phyloP scores from a whole-genome alignment of 2,329 filamentous ascomycete species.

The Chaetomium sp. region DNA sequence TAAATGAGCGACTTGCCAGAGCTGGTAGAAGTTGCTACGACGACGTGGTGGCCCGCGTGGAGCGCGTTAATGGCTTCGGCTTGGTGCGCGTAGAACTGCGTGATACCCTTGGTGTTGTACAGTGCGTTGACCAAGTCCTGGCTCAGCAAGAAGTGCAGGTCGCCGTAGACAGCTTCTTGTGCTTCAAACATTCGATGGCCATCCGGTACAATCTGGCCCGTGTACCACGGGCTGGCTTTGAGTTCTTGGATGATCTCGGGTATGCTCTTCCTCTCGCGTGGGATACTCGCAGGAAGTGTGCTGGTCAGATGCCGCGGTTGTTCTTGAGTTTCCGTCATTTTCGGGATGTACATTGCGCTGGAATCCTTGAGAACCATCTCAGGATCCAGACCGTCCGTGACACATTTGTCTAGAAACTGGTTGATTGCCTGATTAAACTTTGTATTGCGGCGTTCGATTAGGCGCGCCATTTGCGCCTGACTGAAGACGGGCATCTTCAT shows the following conservation, averaged over 20 bases:
- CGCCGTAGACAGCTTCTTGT: constrained; percentile 73
- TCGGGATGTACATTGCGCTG: constrained; percentile 55
- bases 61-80: constrained; percentile 88
- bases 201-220: constrained; percentile 84
- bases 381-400: constrained; percentile 58
- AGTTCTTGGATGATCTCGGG: constrained; percentile 81
- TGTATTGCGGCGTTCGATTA: constrained; percentile 84
- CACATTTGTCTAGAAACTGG: constrained; percentile 68
- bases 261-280: constrained; percentile 70
- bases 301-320: constrained; percentile 26
- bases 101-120: constrained; percentile 86
- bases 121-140: constrained; percentile 92
- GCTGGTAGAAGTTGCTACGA: constrained; percentile 90
- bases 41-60: constrained; percentile 74
- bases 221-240: constrained; percentile 79
- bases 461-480: constrained; percentile 80
- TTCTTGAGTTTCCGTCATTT: constrained; percentile 30
- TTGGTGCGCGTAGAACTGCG: constrained; percentile 83
- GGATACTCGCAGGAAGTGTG: constrained; percentile 63
- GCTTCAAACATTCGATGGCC: constrained; percentile 87
- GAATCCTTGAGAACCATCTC: constrained; percentile 56
- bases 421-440: constrained; percentile 77
- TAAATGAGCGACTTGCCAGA: constrained; percentile 99
- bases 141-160: constrained; percentile 78
- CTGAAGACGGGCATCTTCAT: constrained; percentile 88